Percentiles rank a stretch among this genome's conserved stretches.
These are phyloP conservation scores for Psilocybe sp. DNA, from an alignment of 768 basidiomycete species.

Conservation along the genomic window DNA sequence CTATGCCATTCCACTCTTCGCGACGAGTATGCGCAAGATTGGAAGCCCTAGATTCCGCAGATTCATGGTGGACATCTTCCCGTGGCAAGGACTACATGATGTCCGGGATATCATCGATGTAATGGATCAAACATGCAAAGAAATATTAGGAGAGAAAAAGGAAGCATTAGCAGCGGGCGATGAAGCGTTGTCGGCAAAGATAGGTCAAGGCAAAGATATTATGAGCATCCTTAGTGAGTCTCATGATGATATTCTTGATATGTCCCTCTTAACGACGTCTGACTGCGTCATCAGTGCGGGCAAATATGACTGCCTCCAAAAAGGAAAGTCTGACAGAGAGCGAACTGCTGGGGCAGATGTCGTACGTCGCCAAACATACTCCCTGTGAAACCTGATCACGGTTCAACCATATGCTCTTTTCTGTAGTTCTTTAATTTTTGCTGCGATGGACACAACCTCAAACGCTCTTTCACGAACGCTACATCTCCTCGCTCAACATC, in stretches of 20 bases:
- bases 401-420: constrained; percentile 13
- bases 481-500: constrained; percentile 28
- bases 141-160: no score
- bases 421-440: constrained; percentile 29
- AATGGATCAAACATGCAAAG: no score
- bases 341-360: constrained; percentile 32
- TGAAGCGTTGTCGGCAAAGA: no score
- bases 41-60: no score
- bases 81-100: no score
- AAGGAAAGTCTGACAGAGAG: constrained; percentile 30
- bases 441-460: constrained; percentile 42
- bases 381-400: not conserved
- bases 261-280: not conserved
- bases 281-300: constrained; percentile 26
- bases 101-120: no score
- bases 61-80: no score
- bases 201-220: no score
- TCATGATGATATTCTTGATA: not conserved
- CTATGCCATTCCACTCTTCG: no score
- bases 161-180: no score
- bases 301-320: constrained; percentile 29
- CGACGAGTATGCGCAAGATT: no score
- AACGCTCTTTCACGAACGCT: constrained; percentile 32
- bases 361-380: constrained; percentile 14
- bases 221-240: no score